Evolutionary conservation across 805 yeast genomes (phyloP).

Genomic region (Candida takata): DNA sequence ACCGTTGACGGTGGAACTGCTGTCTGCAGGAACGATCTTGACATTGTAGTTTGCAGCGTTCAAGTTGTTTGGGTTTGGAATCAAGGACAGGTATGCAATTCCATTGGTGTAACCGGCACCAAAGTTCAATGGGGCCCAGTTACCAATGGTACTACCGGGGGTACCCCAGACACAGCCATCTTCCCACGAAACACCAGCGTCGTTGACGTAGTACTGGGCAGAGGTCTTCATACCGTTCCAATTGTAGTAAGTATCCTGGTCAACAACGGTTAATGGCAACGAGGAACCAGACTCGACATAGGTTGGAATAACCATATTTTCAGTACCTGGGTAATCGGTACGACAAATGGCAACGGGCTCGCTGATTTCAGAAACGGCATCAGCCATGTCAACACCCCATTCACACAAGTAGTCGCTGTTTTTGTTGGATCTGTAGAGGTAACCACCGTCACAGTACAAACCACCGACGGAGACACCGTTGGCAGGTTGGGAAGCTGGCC

Average conservation of each 20-base stretch:
- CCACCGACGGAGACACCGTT: conserved; percentile 93
- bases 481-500: conserved; percentile 84
- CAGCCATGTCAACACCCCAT: conserved; percentile 74
- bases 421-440: conserved; percentile 72
- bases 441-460: conserved; percentile 73
- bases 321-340: conserved; percentile 99
- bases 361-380: conserved; percentile 55
- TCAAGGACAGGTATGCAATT: conserved; percentile 76
- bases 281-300: conserved; percentile 60
- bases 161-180: conserved; percentile 96
- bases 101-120: conserved; percentile 79
- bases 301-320: conserved; percentile 96
- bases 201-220: conserved; percentile 94
- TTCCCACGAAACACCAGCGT: conserved; percentile 84
- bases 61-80: conserved; percentile 90
- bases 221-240: conserved; percentile 84
- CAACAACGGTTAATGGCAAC: conserved; percentile 70
- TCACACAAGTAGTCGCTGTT: conserved; percentile 66
- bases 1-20: conserved; percentile 45
- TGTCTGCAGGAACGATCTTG: conserved; percentile 61
- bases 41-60: conserved; percentile 65
- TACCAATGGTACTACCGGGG: conserved; percentile 74
- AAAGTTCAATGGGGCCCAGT: conserved; percentile 96
- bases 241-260: conserved; percentile 65
- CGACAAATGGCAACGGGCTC: conserved; percentile 85